Base-by-base conservation (phyloP, 2,329 filamentous ascomycete species). In the Cercospora zeina region DNA sequence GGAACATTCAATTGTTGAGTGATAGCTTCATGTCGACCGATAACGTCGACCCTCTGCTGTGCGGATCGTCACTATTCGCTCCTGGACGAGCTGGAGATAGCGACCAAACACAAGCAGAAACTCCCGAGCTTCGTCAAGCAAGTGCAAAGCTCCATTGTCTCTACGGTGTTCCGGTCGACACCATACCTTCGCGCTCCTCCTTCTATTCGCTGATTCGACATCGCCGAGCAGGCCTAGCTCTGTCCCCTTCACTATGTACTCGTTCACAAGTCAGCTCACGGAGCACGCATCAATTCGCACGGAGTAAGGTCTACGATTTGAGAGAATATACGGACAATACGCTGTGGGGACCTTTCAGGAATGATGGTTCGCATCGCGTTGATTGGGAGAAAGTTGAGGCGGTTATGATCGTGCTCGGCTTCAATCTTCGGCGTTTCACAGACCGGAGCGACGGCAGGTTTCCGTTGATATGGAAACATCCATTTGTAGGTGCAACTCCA, bases 361-460 rank as follows among this genome's bases (percentile, higher is more conserved):
- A 83, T 54, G 89, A 92, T 70, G 84, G 82, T 1, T 81, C 79
- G 2, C 81, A 80, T 57, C 74, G 76, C 4, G 87, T 90, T 0
- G 89, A 93, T 74, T 93, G 90, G 90, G 89, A 93, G 74, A 90
- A 89, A 77, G 77, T 92, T 10, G 89, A 93, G 74, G 86, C 88
- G 8, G 83, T 91, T 58, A 84, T 91, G 80, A 78, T 92, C 3
- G 85, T 88, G 1, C 74, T 93, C 3, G 83, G 83, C 3, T 81
- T 83, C 70, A 91, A 91, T 71, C 79, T 89, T 56, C 74, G 77
- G 39, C 71, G 75, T 9, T 82, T 84, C 66, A 76, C 68, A 24
- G 70, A 73, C 54, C 69, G 78, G 11, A 70, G 70, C 7, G 77
- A 78, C 16, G 77, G 78, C 1, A 75, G 83, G 2, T 82, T 86